A percentile compares a stretch with the other conserved stretches of the same genome.
Evolutionary conservation across 805 yeast species (phyloP).

Genomic region (Tetrapisispora taiwanensis): DNA sequence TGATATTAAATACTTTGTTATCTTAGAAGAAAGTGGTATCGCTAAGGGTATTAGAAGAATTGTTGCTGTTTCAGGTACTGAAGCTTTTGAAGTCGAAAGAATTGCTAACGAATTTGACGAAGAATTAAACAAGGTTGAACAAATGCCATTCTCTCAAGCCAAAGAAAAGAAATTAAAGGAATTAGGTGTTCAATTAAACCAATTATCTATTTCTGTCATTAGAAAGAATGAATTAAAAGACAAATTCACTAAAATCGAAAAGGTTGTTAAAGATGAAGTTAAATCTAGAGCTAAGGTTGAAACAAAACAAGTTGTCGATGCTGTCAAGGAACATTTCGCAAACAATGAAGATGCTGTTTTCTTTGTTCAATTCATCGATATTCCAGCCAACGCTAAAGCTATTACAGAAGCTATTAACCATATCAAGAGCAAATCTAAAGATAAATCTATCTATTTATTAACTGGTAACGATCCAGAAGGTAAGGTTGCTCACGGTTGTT

Average conservation of each 20-base stretch:
- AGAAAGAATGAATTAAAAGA: slow-evolving; percentile 67
- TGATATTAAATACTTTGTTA: slow-evolving; percentile 83
- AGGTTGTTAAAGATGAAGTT: slow-evolving; percentile 76
- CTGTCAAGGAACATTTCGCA: slow-evolving; percentile 58
- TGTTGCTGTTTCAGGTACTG: slow-evolving; percentile 90
- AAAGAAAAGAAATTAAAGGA: slow-evolving; percentile 81
- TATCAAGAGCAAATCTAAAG: slow-evolving; percentile 66
- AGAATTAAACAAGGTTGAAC: slow-evolving; percentile 48
- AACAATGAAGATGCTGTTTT: slow-evolving; percentile 42
- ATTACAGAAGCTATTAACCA: slow-evolving; percentile 84
- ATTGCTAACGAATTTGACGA: slow-evolving; percentile 62
- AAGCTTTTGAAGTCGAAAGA: slow-evolving; percentile 84
- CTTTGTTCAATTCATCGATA: slow-evolving; percentile 58
- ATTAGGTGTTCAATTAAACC: slow-evolving; percentile 73
- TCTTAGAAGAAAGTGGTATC: slow-evolving; percentile 92
- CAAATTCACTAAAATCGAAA: slow-evolving; percentile 69
- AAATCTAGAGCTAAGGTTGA: slow-evolving; percentile 85
- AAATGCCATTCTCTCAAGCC: slow-evolving; percentile 57
- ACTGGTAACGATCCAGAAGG: slow-evolving; percentile 54
- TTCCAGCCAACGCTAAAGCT: slow-evolving; percentile 83
- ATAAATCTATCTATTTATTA: slow-evolving; percentile 67
- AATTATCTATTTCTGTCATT: slow-evolving; percentile 70
- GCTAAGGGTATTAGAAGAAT: slow-evolving; percentile 98
- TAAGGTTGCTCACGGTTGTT: slow-evolving; percentile 94
- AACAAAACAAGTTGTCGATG: slow-evolving; percentile 67